Base-by-base conservation (phyloP, 2,329 filamentous ascomycete species). In the Raffaelea albimanens region DNA sequence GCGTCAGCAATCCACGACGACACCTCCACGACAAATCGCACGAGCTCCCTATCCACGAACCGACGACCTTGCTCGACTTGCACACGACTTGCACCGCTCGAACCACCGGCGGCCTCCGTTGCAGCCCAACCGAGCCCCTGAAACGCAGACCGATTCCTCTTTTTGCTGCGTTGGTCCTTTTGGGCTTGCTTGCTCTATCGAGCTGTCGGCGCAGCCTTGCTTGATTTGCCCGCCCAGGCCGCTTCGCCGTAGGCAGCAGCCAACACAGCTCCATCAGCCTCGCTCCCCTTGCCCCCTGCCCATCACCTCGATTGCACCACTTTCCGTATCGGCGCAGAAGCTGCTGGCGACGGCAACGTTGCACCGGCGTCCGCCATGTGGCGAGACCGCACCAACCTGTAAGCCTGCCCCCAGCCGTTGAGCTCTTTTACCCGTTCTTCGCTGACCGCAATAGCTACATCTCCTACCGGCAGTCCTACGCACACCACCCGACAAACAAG, bases 381-480 rank as follows among this genome's bases (percentile, higher is more conserved):
- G 90, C 88, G 93, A 74, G 93, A 98, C 77, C 85, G 93, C 70
- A 98, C 93, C 58, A 98, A 97, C 66, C 85, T 98, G 89, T 96
- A 81, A 59, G 79, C 62, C 13, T 38, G 34, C 7, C n/a, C n/a
- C n/a, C n/a, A n/a, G n/a, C n/a, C n/a, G 13, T 13, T 13, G 13
- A 7, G 25, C 25, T 13, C 25, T 29, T 13, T 29, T 29, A 29
- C 13, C 25, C 25, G 7, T 13, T 13, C 25, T 13, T 29, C 25
- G 7, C 25, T 13, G 25, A n/a, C n/a, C n/a, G n/a, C n/a, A n/a
- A 39, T 62, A 95, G 91, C 64, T 98, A 94, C 67, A 93, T 98
- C 65, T 97, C 93, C 67, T 98, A 97, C 75, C 90, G 93, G 61
- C 93, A 98, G 72, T 97, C 91, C 60, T 97, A 96, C 69, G 82